Conservation (phyloP, 1,284 basidiomycete species). For the Sutorius eximius region DNA sequence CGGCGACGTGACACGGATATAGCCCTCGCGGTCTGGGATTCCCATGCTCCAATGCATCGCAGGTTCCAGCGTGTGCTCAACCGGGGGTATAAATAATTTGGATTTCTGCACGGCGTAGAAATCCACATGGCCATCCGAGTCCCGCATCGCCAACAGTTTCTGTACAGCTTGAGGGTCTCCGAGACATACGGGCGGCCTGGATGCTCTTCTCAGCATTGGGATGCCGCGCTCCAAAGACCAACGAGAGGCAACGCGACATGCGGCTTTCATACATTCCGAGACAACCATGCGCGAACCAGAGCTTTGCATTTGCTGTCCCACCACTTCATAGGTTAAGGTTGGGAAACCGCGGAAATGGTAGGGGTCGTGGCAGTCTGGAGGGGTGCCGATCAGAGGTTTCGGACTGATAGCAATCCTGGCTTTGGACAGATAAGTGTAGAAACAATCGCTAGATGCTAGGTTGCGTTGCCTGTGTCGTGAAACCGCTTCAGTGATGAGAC, state of each 20-base stretch:
- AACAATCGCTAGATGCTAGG: constrained; percentile 21
- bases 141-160: constrained; percentile 43
- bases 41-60: constrained; percentile 73
- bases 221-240: constrained; percentile 67
- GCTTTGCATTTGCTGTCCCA: constrained; percentile 26
- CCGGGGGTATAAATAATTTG: constrained; percentile 38
- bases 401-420: constrained; percentile 26
- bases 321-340: constrained; percentile 47
- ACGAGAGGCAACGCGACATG: constrained; percentile 73
- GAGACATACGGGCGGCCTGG: constrained; percentile 39
- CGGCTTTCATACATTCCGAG: constrained; percentile 83
- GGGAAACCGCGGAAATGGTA: constrained; percentile 61
- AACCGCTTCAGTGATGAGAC: constrained; percentile 17
- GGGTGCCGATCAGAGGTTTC: constrained; percentile 31
- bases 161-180: constrained; percentile 37
- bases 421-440: constrained; percentile 28
- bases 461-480: constrained; percentile 27
- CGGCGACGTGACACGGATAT: constrained; percentile 86
- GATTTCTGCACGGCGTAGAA: constrained; percentile 35
- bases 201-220: constrained; percentile 65
- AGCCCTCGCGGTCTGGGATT: constrained; percentile 68
- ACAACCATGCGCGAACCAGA: constrained; percentile 58
- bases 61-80: constrained; percentile 52
- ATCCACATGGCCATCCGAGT: constrained; percentile 44
- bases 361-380: constrained; percentile 36